phyloP scores from a whole-genome alignment of 1,284 basidiomycete genomes.

The Mycena sp. region DNA sequence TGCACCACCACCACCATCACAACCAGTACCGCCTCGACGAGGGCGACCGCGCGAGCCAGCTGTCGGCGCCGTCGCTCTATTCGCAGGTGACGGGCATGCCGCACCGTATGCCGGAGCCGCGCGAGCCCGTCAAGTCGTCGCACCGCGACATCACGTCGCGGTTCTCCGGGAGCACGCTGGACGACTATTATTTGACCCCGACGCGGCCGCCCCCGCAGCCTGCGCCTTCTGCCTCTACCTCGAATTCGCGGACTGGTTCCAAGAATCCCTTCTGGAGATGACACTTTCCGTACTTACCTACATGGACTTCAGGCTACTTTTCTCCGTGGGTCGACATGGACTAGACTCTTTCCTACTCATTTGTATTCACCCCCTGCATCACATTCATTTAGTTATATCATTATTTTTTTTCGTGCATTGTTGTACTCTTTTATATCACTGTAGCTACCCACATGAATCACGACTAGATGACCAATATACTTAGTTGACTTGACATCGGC shows the following conservation, averaged over 20 bases:
- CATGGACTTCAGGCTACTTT: neutral
- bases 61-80: constrained; percentile 68
- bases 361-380: too few relatives aligned
- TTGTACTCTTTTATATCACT: too few relatives aligned
- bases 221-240: neutral
- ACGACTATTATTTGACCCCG: constrained; percentile 23
- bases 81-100: constrained; percentile 73
- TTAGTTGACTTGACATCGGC: too few relatives aligned
- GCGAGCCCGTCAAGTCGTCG: constrained; percentile 61
- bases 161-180: constrained; percentile 46
- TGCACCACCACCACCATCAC: constrained; percentile 1
- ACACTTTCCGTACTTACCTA: neutral
- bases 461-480: too few relatives aligned
- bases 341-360: too few relatives aligned
- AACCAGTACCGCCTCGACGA: constrained; percentile 5
- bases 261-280: constrained; percentile 24
- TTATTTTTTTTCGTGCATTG: too few relatives aligned
- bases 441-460: too few relatives aligned
- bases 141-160: constrained; percentile 12
- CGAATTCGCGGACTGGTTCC: neutral
- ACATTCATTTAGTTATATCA: too few relatives aligned
- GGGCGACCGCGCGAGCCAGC: constrained; percentile 37
- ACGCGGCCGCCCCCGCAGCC: neutral
- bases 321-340: neutral
- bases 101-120: constrained; percentile 65